Conservation (phyloP, 129 eudicot genomes). For the Tagetes erecta region DNA sequence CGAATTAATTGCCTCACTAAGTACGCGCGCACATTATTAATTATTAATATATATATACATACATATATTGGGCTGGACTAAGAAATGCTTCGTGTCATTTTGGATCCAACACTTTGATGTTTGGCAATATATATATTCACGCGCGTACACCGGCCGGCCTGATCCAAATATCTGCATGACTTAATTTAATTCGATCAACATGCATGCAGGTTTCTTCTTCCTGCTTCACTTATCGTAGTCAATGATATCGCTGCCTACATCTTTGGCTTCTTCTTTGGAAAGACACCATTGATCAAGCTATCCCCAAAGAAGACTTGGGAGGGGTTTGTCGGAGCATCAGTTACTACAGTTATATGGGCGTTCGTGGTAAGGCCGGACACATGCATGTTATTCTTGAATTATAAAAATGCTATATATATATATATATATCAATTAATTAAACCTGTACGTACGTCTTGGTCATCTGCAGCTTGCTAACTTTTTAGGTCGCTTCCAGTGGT, state of each 20-base stretch:
- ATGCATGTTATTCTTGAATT: neutral
- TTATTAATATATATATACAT: no score
- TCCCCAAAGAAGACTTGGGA: slow-evolving; percentile 99
- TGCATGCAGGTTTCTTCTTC: slow-evolving; percentile 93
- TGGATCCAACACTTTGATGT: no score
- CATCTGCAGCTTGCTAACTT: slow-evolving; percentile 81
- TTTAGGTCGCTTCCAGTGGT: slow-evolving; percentile 82
- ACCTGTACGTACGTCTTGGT: neutral
- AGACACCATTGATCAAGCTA: slow-evolving; percentile 87
- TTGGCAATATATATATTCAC: no score
- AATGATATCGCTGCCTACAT: slow-evolving; percentile 94
- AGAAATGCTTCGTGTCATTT: no score
- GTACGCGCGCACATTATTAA: no score
- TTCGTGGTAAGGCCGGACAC: slow-evolving; percentile 55
- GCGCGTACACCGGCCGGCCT: no score
- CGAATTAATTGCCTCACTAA: neutral
- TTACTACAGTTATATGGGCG: slow-evolving; percentile 83
- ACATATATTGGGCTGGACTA: no score
- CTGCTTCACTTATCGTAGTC: slow-evolving; percentile 92
- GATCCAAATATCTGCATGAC: no score
- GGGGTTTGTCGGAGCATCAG: slow-evolving; percentile 96
- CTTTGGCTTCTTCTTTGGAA: slow-evolving; percentile 95
- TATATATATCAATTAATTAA: no score
- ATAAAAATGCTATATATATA: neutral
- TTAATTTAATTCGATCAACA: neutral